Percentiles rank a stretch among this genome's conserved stretches.
These are phyloP conservation scores for Fonsecaea pedrosoi DNA, from an alignment of 2,329 filamentous ascomycete species.

Conservation along the genomic window DNA sequence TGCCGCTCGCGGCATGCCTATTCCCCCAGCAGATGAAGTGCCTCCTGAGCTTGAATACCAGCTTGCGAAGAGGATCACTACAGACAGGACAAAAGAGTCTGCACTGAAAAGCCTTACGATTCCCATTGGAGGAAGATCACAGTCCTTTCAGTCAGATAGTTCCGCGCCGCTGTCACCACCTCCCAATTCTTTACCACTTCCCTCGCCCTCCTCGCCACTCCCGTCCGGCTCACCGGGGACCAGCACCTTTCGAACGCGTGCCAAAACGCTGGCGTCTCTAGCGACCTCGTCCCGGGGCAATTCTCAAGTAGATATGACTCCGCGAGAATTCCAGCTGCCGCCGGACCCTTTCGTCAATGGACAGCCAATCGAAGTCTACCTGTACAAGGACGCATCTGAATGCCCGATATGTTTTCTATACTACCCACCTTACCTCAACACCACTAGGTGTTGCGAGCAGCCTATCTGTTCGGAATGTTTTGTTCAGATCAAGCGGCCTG, in stretches of 20 bases:
- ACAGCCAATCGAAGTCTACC: conserved; percentile 87
- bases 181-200: conserved; percentile 66
- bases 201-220: conserved; percentile 63
- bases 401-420: conserved; percentile 97
- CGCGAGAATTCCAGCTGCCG: conserved; percentile 79
- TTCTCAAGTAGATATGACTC: conserved; percentile 73
- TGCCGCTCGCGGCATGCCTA: conserved; percentile 79
- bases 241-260: conserved; percentile 76
- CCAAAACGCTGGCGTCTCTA: conserved; percentile 86
- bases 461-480: conserved; percentile 98
- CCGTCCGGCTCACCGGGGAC: conserved; percentile 57
- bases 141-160: conserved; percentile 78
- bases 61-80: conserved; percentile 56
- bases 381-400: conserved; percentile 89
- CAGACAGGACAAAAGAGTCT: conserved; percentile 60
- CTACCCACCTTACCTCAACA: conserved; percentile 93
- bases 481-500: conserved; percentile 94
- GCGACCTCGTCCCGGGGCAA: conserved; percentile 77
- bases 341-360: conserved; percentile 89
- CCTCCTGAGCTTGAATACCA: conserved; percentile 70
- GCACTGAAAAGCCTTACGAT: conserved; percentile 77
- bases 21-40: conserved; percentile 83
- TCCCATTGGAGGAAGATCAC: conserved; percentile 76
- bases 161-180: conserved; percentile 66
- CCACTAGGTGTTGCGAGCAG: conserved; percentile 93